These are phyloP conservation scores for Nannizzia gypsea DNA, from an alignment of 2,329 filamentous ascomycete genomes.

Conservation along the genomic window DNA sequence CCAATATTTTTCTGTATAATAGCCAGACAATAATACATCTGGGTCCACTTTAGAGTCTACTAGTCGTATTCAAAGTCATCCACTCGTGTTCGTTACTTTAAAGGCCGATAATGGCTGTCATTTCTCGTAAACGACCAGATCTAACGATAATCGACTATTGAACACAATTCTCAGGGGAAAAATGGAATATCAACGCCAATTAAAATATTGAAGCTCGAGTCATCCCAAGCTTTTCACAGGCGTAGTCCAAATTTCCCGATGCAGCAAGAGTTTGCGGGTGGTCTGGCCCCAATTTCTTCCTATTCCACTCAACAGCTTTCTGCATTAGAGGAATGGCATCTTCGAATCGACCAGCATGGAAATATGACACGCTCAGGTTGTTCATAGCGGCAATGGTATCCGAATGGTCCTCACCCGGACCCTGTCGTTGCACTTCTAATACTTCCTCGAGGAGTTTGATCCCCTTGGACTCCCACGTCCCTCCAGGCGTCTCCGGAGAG, in stretches of 20 bases:
- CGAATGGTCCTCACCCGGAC: background rate
- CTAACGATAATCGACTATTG: background rate
- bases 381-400: slow-evolving; percentile 1
- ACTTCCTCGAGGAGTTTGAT: background rate
- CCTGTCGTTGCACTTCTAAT: background rate
- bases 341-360: background rate
- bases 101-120: background rate
- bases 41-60: background rate
- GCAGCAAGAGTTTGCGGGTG: background rate
- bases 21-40: background rate
- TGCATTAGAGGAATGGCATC: background rate
- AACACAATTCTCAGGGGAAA: background rate
- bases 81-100: background rate
- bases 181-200: background rate
- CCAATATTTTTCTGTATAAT: background rate
- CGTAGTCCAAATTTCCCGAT: background rate
- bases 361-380: background rate
- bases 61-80: too few species aligned
- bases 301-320: background rate
- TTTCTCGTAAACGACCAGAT: background rate
- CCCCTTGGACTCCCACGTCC: background rate
- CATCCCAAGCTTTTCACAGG: background rate
- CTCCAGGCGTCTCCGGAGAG: background rate
- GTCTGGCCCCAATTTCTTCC: background rate
- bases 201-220: background rate